These are phyloP conservation scores for Dipteronia sinensis DNA, from an alignment of 345 rosid species.

Conservation along the genomic window DNA sequence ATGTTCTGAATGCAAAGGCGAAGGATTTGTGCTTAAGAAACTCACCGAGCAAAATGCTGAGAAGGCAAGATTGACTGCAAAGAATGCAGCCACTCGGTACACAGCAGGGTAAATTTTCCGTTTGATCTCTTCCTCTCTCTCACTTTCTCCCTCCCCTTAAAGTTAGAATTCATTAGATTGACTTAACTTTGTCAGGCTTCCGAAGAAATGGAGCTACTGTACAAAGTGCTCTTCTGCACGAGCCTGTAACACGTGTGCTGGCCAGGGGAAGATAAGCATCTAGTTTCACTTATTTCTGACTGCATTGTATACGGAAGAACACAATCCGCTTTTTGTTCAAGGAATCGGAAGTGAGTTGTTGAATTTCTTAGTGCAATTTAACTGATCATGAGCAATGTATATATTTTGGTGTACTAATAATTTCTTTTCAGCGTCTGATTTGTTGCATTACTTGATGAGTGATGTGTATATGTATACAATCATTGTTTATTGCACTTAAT, in stretches of 20 bases:
- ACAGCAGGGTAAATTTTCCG: constrained; percentile 75
- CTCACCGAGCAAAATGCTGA: constrained; percentile 71
- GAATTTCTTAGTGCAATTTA: background rate
- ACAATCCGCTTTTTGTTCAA: background rate
- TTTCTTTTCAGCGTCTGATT: too few species aligned
- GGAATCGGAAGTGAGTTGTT: background rate
- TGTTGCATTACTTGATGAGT: too few species aligned
- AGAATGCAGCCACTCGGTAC: constrained; percentile 88
- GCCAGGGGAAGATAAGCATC: constrained; percentile 65
- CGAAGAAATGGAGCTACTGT: constrained; percentile 99
- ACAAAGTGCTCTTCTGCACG: constrained; percentile 85
- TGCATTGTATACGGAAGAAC: background rate
- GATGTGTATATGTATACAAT: too few species aligned
- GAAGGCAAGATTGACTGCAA: constrained; percentile 71
- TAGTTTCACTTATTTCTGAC: constrained; percentile 25
- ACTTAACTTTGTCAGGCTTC: constrained; percentile 62
- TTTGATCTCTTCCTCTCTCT: background rate
- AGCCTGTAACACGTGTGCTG: constrained; percentile 69
- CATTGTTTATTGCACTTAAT: too few species aligned
- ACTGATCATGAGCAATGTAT: background rate
- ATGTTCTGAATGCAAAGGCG: constrained; percentile 88
- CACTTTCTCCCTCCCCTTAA: background rate
- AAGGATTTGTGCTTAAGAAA: constrained; percentile 84
- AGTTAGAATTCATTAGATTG: constrained; percentile 13
- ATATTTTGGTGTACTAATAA: background rate